Evolutionary conservation across 2,329 filamentous ascomycete genomes (phyloP).

Genomic region (Fusarium hostae): DNA sequence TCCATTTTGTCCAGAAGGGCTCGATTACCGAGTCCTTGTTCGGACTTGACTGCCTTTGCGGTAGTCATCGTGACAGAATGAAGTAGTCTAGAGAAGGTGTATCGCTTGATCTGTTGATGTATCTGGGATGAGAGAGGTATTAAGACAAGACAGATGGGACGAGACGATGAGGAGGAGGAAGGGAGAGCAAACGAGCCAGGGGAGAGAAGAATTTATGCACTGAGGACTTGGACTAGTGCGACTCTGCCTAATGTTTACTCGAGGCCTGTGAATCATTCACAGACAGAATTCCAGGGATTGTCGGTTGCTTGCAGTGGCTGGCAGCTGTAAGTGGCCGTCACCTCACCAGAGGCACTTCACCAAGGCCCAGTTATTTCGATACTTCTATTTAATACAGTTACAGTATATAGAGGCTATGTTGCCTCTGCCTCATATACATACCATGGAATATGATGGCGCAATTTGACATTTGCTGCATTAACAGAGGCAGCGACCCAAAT

Average conservation of each 20-base stretch:
- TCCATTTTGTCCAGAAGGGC: constrained; percentile 52
- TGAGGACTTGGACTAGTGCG: too few species aligned
- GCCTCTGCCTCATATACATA: not conserved
- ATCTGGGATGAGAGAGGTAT: not conserved
- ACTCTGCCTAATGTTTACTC: not conserved
- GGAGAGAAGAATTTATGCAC: not conserved
- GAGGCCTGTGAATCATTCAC: not conserved
- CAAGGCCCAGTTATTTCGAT: not conserved
- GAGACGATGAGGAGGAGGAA: not conserved
- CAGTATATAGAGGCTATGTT: not conserved
- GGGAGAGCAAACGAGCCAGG: not conserved
- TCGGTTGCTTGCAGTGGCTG: constrained; percentile 6
- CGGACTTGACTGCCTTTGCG: not conserved
- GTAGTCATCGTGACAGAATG: constrained; percentile 6
- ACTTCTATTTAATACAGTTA: not conserved
- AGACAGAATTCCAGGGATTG: not conserved
- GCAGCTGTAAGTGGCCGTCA: not conserved
- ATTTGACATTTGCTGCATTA: not conserved
- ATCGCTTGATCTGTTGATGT: not conserved
- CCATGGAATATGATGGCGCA: not conserved
- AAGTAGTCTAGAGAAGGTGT: not conserved
- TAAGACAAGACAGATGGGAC: not conserved
- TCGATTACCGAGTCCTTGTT: constrained; percentile 36
- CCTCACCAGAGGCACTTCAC: not conserved
- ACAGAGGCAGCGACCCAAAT: not conserved